phyloP scores from a whole-genome alignment of 2,329 filamentous ascomycete genomes.

The Colletotrichum chlorophyti region DNA sequence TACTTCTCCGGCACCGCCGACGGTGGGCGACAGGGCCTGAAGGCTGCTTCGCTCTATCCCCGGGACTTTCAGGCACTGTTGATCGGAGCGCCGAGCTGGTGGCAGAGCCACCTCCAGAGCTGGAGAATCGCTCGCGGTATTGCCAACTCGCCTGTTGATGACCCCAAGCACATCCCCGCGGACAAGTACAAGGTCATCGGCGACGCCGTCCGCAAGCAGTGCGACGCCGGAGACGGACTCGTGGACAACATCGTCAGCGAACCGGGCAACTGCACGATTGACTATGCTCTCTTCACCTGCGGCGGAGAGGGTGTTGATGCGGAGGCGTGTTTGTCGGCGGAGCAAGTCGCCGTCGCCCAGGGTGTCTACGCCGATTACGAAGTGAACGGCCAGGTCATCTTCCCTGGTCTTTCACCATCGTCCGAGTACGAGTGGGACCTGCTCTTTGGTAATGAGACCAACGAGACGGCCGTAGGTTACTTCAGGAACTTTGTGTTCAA shows the following conservation, averaged over 20 bases:
- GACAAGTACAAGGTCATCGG: constrained; percentile 51
- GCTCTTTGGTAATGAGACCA: constrained; percentile 39
- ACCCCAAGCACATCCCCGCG: constrained; percentile 49
- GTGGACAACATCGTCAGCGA: constrained; percentile 56
- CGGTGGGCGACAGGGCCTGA: constrained; percentile 57
- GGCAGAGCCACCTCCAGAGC: constrained; percentile 52
- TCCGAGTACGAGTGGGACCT: constrained; percentile 48
- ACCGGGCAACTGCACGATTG: constrained; percentile 51
- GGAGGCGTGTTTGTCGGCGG: constrained; percentile 47
- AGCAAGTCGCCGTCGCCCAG: constrained; percentile 43
- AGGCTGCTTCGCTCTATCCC: constrained; percentile 2
- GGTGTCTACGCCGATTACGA: constrained; percentile 39
- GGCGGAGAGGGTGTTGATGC: constrained; percentile 32
- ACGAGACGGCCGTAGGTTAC: constrained; percentile 43
- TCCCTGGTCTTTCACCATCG: constrained; percentile 50
- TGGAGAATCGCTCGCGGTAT: constrained; percentile 52
- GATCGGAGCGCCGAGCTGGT: constrained; percentile 57
- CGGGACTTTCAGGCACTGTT: constrained; percentile 58
- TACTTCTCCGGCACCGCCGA: constrained; percentile 59
- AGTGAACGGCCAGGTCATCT: constrained; percentile 37
- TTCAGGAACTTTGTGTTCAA: constrained; percentile 43
- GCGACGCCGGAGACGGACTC: constrained; percentile 56
- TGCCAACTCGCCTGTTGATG: constrained; percentile 53
- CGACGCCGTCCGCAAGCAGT: constrained; percentile 53
- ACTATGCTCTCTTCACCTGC: constrained; percentile 49